Base-by-base conservation (phyloP, 2,329 filamentous ascomycete species). In the Aureobasidium sp. region DNA sequence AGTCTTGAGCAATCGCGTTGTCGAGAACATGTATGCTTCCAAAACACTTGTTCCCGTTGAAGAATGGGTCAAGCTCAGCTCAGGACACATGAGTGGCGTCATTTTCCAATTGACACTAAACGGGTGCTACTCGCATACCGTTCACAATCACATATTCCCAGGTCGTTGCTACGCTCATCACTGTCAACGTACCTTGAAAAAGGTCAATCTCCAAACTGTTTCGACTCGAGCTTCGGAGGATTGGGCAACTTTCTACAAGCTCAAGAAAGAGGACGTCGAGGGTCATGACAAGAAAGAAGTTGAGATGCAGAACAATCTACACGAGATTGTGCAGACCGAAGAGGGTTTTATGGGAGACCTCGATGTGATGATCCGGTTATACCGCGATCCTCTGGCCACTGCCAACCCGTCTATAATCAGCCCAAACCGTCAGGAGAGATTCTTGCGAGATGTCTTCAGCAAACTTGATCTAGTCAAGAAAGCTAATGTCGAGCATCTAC, bases 41-140 rank as follows among this genome's bases (percentile, higher is more conserved):
- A 87, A 86, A 42, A 90, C 91, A 12, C 77, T 99, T 35, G 79
- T 95, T 5, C 86, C 87, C 15, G 93, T 97, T 37, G 94, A 99
- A 73, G 95, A 99, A 76, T 99, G 95, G 94, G 88, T 99, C 66
- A 97, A 95, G 71, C 92, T 97, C 71, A 89, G 90, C 7, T 80
- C 83, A 1, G 90, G 88, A 7, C 84, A 82, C 27, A 85, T 97
- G 69, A 92, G 89, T 24, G 95, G 94, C 61, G 92, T 99, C 5
- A 78, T 99, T 48, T 97, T 89, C 81, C 95, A 99, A 73, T 79
- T 99, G 53, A 96, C 92, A 3, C 91, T 92, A 7, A 85, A 85
- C 24, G 94, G 94, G 15, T 99, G 94, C 72, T 99, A 99, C 73
- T 86, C 93, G 4, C 84, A 90, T 0, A 90, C 87, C 69, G 74